Evolutionary conservation across 148 eudicot species (phyloP).

Genomic region (Chenopodium berlandieri): DNA sequence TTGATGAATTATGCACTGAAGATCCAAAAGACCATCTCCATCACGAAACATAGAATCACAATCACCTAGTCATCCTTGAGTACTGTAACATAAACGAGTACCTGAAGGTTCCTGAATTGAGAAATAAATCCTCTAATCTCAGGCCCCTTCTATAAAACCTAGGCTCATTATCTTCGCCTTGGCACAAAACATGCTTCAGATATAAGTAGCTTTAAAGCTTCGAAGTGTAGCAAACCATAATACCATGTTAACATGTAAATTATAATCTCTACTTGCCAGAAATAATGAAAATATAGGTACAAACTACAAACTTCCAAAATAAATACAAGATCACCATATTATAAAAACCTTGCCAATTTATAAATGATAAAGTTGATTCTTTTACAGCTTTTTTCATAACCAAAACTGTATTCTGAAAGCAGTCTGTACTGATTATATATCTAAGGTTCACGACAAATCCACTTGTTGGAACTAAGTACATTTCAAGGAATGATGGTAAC

Average conservation of each 20-base stretch:
- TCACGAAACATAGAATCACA: background rate
- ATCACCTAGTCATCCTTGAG: background rate
- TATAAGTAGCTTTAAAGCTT: no score
- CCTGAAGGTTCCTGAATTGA: background rate
- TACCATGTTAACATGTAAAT: background rate
- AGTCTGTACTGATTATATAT: slow-evolving; percentile 1
- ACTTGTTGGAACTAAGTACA: slow-evolving; percentile 32
- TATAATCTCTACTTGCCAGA: background rate
- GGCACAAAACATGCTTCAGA: background rate
- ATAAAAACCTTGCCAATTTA: slow-evolving; percentile 16
- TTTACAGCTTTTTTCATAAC: slow-evolving; percentile 24
- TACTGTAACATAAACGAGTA: background rate
- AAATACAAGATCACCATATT: background rate
- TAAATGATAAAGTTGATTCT: slow-evolving; percentile 3
- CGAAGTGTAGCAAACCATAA: background rate
- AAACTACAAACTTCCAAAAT: background rate
- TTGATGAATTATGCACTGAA: background rate
- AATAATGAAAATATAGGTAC: background rate
- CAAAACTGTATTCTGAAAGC: slow-evolving; percentile 19
- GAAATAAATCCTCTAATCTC: background rate
- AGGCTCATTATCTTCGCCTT: background rate
- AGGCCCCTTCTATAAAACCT: background rate
- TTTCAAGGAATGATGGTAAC: slow-evolving; percentile 3
- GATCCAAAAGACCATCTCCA: background rate
- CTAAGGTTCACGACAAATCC: slow-evolving; percentile 32